phyloP scores from a whole-genome alignment of 352 stramenopile species.

The Phytophthora foliorum region DNA sequence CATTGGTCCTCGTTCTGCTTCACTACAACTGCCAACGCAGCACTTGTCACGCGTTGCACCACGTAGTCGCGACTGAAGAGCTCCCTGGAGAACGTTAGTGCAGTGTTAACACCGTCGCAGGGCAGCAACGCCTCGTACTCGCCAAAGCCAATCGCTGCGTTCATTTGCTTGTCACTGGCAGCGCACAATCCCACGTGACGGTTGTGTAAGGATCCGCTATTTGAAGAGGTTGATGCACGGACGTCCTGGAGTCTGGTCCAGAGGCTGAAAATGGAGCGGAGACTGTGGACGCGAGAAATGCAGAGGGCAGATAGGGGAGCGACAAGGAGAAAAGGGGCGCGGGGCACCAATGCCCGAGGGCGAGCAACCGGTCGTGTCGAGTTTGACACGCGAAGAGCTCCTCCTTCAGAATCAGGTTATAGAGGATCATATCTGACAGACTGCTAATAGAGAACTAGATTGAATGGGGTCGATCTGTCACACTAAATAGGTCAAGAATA shows the following conservation, averaged over 20 bases:
- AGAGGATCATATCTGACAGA: neutral
- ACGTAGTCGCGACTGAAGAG: constrained; percentile 57
- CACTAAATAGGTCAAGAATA: neutral
- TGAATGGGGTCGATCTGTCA: neutral
- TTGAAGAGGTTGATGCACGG: constrained; percentile 1
- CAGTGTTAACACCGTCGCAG: constrained; percentile 15
- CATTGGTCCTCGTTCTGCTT: constrained; percentile 12
- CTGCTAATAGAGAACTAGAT: neutral
- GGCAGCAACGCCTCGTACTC: constrained; percentile 48
- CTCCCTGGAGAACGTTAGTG: constrained; percentile 44
- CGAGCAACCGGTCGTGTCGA: neutral
- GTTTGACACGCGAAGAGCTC: constrained; percentile 8
- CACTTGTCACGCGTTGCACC: constrained; percentile 36
- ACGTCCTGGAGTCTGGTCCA: constrained; percentile 20
- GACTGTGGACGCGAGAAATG: too few relatives aligned
- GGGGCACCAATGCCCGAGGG: neutral
- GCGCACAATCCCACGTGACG: constrained; percentile 18
- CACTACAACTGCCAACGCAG: constrained; percentile 22
- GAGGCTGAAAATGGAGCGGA: constrained; percentile 19
- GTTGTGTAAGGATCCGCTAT: constrained; percentile 5
- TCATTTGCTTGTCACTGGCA: constrained; percentile 25
- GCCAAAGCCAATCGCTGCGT: constrained; percentile 26
- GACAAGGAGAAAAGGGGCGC: neutral
- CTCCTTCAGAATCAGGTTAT: constrained; percentile 5
- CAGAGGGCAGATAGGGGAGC: constrained; percentile 6